Base-by-base conservation (phyloP, 225 moss, liverwort and hornwort genomes). In the Bryoerythrophyllum caledonicum region DNA sequence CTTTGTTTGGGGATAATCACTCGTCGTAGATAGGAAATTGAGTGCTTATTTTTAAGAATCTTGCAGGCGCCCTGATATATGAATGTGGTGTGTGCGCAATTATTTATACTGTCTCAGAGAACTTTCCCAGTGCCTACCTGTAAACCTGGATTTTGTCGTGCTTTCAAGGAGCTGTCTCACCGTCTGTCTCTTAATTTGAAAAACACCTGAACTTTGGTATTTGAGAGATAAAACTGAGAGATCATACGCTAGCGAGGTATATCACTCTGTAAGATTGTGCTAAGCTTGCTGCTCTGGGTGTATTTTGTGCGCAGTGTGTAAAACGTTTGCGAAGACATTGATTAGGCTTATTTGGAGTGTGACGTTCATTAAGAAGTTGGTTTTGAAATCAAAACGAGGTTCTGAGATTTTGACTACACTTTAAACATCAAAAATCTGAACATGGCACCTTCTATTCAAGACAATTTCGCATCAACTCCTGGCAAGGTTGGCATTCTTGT, bases 381-480 rank as follows among this genome's bases (percentile, higher is more conserved):
- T 70, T 62, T n/a, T 67, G 67, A 62, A 70, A 75, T 48, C 71
- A 51, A 74, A 76, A 63, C 76, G 51, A 73, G 79, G 19, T 79
- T 52, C 62, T 76, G 60, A 79, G 70, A 65, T 72, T 68, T 62
- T 77, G 74, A 81, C 65, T 41, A 72, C 41, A 64, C 72, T 82
- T 75, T 63, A 58, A 67, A 43, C 60, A 81, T 67, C 85, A 72
- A 11, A 79, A 68, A 28, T 38, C 73, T 82, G 82, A 72, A 75
- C 65, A 88, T 88, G 88, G 78, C 88, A 73, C 85, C 88, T 76
- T 88, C 88, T 67, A 76, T 81, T 62, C 88, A 85, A 70, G 88
- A 85, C 81, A 79, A 85, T 81, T 83, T 85, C 43, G 76, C 85
- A 76, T 88, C 88, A 68, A 88, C 88, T 30, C 85, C 88, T 83